Base-by-base conservation (phyloP, 2,329 filamentous ascomycete genomes). In the Tolypocladium paradoxum region DNA sequence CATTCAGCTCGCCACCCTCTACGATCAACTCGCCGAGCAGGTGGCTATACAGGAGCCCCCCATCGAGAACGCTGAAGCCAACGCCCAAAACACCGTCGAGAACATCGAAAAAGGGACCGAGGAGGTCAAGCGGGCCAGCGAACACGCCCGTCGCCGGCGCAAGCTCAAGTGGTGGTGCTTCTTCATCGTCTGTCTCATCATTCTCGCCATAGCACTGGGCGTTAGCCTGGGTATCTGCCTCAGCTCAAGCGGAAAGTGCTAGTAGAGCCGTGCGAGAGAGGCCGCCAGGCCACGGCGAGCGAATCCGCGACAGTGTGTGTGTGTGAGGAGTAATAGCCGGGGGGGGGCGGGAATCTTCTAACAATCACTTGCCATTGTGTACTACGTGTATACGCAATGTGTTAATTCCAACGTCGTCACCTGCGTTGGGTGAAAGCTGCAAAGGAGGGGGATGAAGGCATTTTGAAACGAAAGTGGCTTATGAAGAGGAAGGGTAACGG, bases 161-260 rank as follows among this genome's bases (percentile, higher is more conserved):
- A 87, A 83, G 74, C 79, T 89, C 71, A 92, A 92, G 76, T 91
- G 88, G 88, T 90, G 81, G 79, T 88, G 85, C 65, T 73, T 88
- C 56, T 70, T 82, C 56, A 74, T 90, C 55, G 72, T 74, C 48
- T 60, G 81, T 24, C 72, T 84, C 65, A 81, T 84, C 65, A 68
- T 81, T 62, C 65, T 84, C 50, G 75, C 73, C 57, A 70, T 83
- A 54, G 75, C 71, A 9, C 65, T 82, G 35, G 79, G 75, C 52
- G 75, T 84, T 56, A 79, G 75, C 53, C 65, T 83, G 16, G 78
- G 76, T 49, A 63, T 83, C 50, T 70, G 67, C 45, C 60, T 79
- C 38, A 63, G 43, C 37, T 14, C 64, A 49, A 65, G 56, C 46
- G 53, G 54, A 8, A 54, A 49, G 22, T 58, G 56, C 27, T 31